Evolutionary conservation across 2,329 filamentous ascomycete genomes (phyloP).

Genomic region (Endocalyx cinctus): DNA sequence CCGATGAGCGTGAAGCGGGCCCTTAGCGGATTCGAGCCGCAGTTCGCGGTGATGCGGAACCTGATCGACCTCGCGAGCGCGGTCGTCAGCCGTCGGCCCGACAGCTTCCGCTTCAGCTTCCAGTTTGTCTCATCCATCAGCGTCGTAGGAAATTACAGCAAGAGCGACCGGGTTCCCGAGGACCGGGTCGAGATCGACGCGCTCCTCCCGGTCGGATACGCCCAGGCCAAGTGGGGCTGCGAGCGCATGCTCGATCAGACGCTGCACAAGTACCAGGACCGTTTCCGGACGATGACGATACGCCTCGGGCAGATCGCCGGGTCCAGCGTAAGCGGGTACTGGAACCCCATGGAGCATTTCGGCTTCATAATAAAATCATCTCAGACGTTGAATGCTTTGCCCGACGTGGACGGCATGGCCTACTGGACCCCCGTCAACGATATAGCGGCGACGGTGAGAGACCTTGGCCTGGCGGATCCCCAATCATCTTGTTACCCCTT

Average conservation of each 20-base stretch:
- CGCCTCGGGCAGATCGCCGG: conserved; percentile 51
- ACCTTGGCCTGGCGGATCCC: conserved; percentile 13
- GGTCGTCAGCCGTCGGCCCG: neutral
- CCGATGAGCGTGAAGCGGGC: conserved; percentile 6
- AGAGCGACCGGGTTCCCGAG: conserved; percentile 35
- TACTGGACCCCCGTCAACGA: conserved; percentile 42
- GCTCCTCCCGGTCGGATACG: conserved; percentile 43
- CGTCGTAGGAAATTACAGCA: conserved; percentile 26
- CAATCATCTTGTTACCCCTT: conserved; percentile 6
- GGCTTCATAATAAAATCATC: conserved; percentile 44
- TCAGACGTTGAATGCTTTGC: conserved; percentile 37
- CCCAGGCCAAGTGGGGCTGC: conserved; percentile 46
- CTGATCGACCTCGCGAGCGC: conserved; percentile 4
- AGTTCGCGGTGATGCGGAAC: conserved; percentile 5
- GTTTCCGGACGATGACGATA: conserved; percentile 37
- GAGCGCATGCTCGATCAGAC: conserved; percentile 46
- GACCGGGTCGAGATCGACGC: conserved; percentile 30
- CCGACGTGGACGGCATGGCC: conserved; percentile 33
- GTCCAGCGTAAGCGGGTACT: conserved; percentile 42
- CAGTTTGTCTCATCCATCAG: conserved; percentile 38
- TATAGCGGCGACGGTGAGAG: conserved; percentile 17
- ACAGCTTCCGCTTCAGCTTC: conserved; percentile 22
- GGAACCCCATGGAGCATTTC: conserved; percentile 50
- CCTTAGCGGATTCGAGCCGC: conserved; percentile 3
- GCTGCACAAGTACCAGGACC: conserved; percentile 32